These are phyloP conservation scores for Conticribra weissflogii DNA, from an alignment of 108 stramenopile species.

Conservation along the genomic window DNA sequence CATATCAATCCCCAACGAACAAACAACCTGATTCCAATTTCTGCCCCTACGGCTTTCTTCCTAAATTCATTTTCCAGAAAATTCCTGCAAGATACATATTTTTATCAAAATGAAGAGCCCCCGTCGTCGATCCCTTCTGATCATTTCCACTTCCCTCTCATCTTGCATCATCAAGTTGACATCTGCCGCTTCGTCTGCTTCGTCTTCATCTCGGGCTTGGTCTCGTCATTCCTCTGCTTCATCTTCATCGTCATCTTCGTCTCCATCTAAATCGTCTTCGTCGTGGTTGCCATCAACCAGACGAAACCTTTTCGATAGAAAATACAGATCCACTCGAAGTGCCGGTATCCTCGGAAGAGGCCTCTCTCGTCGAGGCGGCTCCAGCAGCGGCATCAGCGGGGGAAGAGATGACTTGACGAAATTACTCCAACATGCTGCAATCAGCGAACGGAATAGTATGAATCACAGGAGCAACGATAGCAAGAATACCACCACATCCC, in stretches of 20 bases:
- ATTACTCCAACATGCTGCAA: constrained; percentile 11
- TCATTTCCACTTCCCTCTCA: background rate
- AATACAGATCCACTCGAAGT: background rate
- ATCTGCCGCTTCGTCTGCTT: background rate
- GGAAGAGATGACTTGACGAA: background rate
- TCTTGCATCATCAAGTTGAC: background rate
- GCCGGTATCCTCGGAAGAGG: background rate
- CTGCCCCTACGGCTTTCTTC: too few relatives aligned
- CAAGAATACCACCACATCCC: too few relatives aligned
- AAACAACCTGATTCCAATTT: too few relatives aligned
- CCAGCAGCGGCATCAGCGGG: background rate
- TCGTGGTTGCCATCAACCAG: background rate
- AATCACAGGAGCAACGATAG: too few relatives aligned
- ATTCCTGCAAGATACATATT: too few relatives aligned
- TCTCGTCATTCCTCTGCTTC: background rate
- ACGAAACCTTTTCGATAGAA: background rate
- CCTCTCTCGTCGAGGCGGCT: background rate
- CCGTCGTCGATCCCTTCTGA: background rate
- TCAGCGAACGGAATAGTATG: too few relatives aligned
- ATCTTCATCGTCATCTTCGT: background rate
- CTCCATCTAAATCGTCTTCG: background rate
- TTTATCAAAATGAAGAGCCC: background rate
- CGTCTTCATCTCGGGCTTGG: background rate
- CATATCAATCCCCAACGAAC: too few relatives aligned
- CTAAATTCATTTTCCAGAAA: too few relatives aligned